Conservation (phyloP, 306 rosid genomes). For the Cajanus cajan region DNA sequence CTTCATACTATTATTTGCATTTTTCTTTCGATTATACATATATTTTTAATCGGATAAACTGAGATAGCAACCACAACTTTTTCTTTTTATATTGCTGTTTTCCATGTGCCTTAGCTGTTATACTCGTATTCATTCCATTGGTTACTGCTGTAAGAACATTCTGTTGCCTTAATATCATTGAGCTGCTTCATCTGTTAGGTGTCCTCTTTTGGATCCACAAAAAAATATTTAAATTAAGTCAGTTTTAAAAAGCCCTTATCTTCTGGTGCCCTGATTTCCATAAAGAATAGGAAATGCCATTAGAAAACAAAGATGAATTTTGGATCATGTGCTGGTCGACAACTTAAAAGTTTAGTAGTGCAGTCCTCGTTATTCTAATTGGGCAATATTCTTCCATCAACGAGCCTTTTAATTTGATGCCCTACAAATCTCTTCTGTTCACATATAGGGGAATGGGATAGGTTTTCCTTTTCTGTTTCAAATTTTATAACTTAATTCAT, state of each 20-base stretch:
- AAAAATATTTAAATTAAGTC: background rate
- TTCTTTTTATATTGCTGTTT: background rate
- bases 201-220: background rate
- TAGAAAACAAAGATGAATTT: background rate
- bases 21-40: background rate
- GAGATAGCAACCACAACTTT: background rate
- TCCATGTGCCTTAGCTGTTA: background rate
- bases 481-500: constrained; percentile 6
- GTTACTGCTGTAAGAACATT: background rate
- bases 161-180: background rate
- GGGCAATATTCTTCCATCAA: background rate
- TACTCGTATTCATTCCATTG: background rate
- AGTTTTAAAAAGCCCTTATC: background rate
- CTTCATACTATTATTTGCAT: background rate
- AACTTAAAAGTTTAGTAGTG: background rate
- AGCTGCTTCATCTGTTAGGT: background rate
- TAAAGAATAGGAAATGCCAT: constrained; percentile 6
- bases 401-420: background rate
- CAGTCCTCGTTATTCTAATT: background rate
- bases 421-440: background rate
- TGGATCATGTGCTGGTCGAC: background rate
- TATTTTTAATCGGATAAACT: background rate
- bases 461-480: background rate
- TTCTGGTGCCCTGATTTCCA: background rate
- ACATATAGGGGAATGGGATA: background rate